Evolutionary conservation across 495 filamentous ascomycete genomes (phyloP).

Genomic region (Aspergillus funiculosus): DNA sequence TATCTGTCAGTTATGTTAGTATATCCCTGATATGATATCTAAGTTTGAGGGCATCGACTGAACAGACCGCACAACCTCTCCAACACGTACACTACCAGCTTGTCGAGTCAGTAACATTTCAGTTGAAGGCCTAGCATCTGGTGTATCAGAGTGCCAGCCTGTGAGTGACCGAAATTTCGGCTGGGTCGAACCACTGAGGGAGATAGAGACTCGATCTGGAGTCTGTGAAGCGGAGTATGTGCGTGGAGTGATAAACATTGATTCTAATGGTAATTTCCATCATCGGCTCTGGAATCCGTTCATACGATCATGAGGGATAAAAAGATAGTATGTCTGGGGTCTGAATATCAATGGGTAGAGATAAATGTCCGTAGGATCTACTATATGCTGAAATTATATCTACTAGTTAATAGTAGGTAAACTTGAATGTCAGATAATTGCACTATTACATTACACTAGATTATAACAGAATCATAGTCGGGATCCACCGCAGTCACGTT

Average conservation of each 20-base stretch:
- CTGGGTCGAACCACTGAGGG: constrained; percentile 15
- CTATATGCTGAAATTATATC: too few species aligned
- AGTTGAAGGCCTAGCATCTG: constrained; percentile 18
- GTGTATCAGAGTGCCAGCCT: constrained; percentile 36
- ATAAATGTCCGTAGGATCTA: too few species aligned
- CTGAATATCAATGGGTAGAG: too few species aligned
- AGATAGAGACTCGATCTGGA: constrained; percentile 28
- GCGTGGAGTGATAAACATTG: constrained; percentile 47
- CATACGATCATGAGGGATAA: background rate
- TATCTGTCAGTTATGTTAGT: constrained; percentile 50
- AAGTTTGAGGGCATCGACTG: background rate
- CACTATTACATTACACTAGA: too few species aligned
- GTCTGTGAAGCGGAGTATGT: constrained; percentile 45
- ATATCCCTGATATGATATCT: background rate
- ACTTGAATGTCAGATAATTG: too few species aligned
- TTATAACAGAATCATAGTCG: too few species aligned
- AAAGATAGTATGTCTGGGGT: too few species aligned
- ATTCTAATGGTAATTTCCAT: constrained; percentile 8
- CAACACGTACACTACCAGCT: constrained; percentile 81
- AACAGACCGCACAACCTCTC: constrained; percentile 71
- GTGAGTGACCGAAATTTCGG: constrained; percentile 30
- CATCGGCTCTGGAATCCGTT: background rate
- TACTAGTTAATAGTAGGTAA: too few species aligned
- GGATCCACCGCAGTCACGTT: too few species aligned
- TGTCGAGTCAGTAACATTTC: constrained; percentile 88